Percentiles rank a stretch among this genome's conserved stretches.
Conservation (phyloP, 2,329 filamentous ascomycete genomes). For the Sclerotinia spermophila region DNA sequence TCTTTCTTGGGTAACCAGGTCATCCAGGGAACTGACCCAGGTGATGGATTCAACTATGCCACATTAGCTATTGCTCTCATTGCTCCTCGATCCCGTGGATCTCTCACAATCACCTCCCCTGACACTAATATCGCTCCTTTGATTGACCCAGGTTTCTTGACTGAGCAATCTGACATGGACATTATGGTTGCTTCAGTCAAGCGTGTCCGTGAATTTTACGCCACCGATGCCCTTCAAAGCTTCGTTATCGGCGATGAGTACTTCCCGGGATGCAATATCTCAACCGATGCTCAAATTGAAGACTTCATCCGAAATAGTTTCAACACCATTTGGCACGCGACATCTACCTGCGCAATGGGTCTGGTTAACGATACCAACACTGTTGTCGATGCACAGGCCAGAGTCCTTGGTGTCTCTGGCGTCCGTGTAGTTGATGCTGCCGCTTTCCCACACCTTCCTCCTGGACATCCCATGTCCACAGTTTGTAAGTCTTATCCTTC, state of each 20-base stretch:
- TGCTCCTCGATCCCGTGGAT: slow-evolving; percentile 44
- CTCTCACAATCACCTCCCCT: slow-evolving; percentile 41
- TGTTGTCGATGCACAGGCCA: slow-evolving; percentile 29
- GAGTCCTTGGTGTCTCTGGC: slow-evolving; percentile 26
- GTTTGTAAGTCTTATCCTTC: slow-evolving; percentile 36
- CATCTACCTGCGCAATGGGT: slow-evolving; percentile 56
- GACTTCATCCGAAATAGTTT: slow-evolving; percentile 33
- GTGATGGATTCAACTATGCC: slow-evolving; percentile 18
- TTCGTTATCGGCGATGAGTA: slow-evolving; percentile 25
- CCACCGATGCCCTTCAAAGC: slow-evolving; percentile 21
- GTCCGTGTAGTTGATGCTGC: slow-evolving; percentile 31
- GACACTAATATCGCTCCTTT: slow-evolving; percentile 39
- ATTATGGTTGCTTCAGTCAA: slow-evolving; percentile 44
- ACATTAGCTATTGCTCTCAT: slow-evolving; percentile 36
- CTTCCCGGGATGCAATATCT: slow-evolving; percentile 23
- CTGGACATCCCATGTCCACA: slow-evolving; percentile 43
- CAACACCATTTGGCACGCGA: slow-evolving; percentile 47
- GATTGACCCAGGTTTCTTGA: slow-evolving; percentile 46
- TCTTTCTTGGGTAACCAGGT: slow-evolving; percentile 12
- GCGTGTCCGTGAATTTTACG: slow-evolving; percentile 39
- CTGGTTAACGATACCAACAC: slow-evolving; percentile 39
- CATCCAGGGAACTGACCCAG: slow-evolving; percentile 6
- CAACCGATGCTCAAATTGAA: slow-evolving; percentile 29
- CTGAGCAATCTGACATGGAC: slow-evolving; percentile 43
- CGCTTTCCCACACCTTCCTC: slow-evolving; percentile 34